Evolutionary conservation across 768 basidiomycete species (phyloP).

Genomic region (Hericium coralloides): DNA sequence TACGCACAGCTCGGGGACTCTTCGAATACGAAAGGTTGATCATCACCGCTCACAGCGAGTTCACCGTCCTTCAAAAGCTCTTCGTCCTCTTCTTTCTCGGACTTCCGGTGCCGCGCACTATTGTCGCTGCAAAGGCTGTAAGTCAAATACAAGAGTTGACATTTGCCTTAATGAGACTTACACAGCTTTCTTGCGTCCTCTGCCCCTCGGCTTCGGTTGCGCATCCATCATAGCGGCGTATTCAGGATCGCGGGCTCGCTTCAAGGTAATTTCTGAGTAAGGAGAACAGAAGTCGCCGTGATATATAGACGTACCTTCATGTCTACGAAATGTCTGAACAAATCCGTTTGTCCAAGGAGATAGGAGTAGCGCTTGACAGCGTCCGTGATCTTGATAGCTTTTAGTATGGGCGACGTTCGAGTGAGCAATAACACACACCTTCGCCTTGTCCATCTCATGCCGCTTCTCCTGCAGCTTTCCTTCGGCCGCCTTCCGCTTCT

Average conservation of each 20-base stretch:
- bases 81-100: conserved; percentile 97
- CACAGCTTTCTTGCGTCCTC: conserved; percentile 77
- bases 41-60: conserved; percentile 68
- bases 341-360: conserved; percentile 94
- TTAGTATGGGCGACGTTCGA: conserved; percentile 5
- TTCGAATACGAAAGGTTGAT: conserved; percentile 92
- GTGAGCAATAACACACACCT: conserved; percentile 33
- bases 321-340: conserved; percentile 97
- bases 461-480: conserved; percentile 61
- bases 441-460: conserved; percentile 83
- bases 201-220: conserved; percentile 77
- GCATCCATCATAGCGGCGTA: conserved; percentile 86
- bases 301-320: conserved; percentile 57
- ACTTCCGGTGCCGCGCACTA: conserved; percentile 80
- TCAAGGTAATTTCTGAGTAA: background rate
- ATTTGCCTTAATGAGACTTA: conserved; percentile 24
- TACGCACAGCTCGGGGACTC: conserved; percentile 78
- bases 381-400: conserved; percentile 58
- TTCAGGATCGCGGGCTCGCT: conserved; percentile 83
- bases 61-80: conserved; percentile 87
- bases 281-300: too few relatives aligned
- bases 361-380: conserved; percentile 96
- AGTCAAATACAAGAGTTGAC: background rate
- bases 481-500: conserved; percentile 59
- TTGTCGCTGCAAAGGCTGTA: conserved; percentile 44